Percentiles rank a stretch among this genome's conserved stretches.
These are phyloP conservation scores for Candida labiduridarum DNA, from an alignment of 1,139 yeast genomes.

Conservation along the genomic window DNA sequence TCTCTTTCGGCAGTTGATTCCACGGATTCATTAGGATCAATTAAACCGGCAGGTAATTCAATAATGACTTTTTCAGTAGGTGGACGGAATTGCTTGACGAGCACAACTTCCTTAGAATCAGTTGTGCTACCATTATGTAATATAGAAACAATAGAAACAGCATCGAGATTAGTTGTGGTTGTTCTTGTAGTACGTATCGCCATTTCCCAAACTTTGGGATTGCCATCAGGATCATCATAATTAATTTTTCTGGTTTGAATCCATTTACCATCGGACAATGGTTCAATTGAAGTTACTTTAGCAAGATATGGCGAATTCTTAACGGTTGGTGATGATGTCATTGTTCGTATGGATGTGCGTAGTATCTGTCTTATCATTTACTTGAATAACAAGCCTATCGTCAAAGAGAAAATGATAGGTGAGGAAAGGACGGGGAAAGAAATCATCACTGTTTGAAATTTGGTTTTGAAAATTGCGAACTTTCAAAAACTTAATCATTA, in stretches of 20 bases:
- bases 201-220: constrained; percentile 81
- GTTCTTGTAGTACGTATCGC: constrained; percentile 83
- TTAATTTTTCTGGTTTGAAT: constrained; percentile 58
- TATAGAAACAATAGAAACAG: constrained; percentile 84
- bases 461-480: too few species aligned
- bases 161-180: constrained; percentile 69
- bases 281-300: constrained; percentile 33
- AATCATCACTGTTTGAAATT: too few species aligned
- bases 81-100: constrained; percentile 90
- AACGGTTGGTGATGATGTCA: constrained; percentile 8
- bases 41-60: constrained; percentile 93
- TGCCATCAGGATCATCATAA: constrained; percentile 71
- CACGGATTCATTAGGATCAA: constrained; percentile 80
- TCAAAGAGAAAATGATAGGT: too few species aligned
- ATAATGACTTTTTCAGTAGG: constrained; percentile 87
- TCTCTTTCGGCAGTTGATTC: constrained; percentile 86
- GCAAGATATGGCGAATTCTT: constrained; percentile 42
- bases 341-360: not conserved
- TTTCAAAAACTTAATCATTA: not conserved
- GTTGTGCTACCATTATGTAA: constrained; percentile 44
- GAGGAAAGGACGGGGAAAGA: not conserved
- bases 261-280: constrained; percentile 42
- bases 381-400: not conserved
- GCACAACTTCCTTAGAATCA: constrained; percentile 55
- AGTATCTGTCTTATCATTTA: constrained; percentile 5